Conservation (phyloP, 1,284 basidiomycete genomes). For the Heterobasidion parviporum region DNA sequence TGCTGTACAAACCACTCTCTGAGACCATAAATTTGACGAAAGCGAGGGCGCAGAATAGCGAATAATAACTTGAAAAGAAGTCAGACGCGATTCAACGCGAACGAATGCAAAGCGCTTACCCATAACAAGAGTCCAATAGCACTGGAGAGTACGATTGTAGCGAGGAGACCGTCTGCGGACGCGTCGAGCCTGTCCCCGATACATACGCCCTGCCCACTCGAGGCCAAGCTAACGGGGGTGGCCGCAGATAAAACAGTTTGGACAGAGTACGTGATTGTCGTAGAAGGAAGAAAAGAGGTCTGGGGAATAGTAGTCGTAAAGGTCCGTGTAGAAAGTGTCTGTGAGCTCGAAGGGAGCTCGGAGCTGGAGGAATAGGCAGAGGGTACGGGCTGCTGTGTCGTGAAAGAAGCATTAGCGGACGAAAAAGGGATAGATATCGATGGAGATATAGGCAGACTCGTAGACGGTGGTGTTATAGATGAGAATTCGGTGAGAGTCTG, state of each 20-base stretch:
- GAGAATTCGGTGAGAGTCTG: conserved; percentile 1
- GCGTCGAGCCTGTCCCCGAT: conserved; percentile 58
- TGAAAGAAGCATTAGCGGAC: neutral
- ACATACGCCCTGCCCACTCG: conserved; percentile 39
- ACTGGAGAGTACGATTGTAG: conserved; percentile 47
- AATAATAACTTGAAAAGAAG: conserved; percentile 45
- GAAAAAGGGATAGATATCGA: neutral
- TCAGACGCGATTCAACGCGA: neutral
- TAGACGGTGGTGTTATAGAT: neutral
- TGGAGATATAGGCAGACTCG: neutral
- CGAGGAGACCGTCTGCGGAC: conserved; percentile 53
- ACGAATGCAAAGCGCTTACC: conserved; percentile 34
- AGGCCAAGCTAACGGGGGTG: conserved; percentile 8
- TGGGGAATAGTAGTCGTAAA: neutral
- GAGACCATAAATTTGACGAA: conserved; percentile 60
- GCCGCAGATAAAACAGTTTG: conserved; percentile 1
- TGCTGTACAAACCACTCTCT: conserved; percentile 69
- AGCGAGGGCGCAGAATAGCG: conserved; percentile 56
- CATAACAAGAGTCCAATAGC: conserved; percentile 54
- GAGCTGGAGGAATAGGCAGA: neutral
- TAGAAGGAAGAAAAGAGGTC: neutral
- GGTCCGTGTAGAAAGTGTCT: neutral
- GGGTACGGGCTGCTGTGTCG: neutral
- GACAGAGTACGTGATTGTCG: conserved; percentile 1
- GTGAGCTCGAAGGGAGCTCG: neutral